Conservation (phyloP, 176 grass and related monocot genomes). For the Oryza nivara region DNA sequence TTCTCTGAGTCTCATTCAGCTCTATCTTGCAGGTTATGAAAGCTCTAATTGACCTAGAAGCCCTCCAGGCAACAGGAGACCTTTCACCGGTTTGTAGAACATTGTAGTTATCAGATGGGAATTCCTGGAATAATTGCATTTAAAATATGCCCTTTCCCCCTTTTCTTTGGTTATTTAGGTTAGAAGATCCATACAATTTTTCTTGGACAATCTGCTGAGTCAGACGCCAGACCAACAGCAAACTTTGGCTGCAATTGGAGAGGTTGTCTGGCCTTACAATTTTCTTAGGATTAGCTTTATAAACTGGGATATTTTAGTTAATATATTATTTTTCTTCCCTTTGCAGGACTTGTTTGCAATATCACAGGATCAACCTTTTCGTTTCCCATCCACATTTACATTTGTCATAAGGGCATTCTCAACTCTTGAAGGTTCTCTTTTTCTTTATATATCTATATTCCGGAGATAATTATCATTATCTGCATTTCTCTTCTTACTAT, state of each 20-base stretch:
- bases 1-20: conserved; percentile 5
- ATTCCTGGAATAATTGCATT: neutral
- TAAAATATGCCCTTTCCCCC: neutral
- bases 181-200: conserved; percentile 89
- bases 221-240: conserved; percentile 84
- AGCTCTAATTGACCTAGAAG: conserved; percentile 92
- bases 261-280: conserved; percentile 54
- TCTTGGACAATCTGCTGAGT: conserved; percentile 85
- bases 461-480: conserved; percentile 1
- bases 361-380: conserved; percentile 96
- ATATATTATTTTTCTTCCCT: conserved; percentile 6
- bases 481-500: conserved; percentile 14
- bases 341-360: conserved; percentile 97
- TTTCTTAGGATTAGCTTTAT: conserved; percentile 1
- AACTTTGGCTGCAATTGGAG: conserved; percentile 84
- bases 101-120: conserved; percentile 24
- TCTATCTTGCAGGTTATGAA: conserved; percentile 76
- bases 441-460: neutral
- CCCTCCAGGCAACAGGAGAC: conserved; percentile 88
- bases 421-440: conserved; percentile 86
- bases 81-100: conserved; percentile 80
- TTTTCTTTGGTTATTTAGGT: conserved; percentile 59
- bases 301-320: conserved; percentile 28
- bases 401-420: conserved; percentile 93
- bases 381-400: conserved; percentile 96